Conservation (phyloP, 805 yeast species). For the Yamadazyma paraphyllophila region DNA sequence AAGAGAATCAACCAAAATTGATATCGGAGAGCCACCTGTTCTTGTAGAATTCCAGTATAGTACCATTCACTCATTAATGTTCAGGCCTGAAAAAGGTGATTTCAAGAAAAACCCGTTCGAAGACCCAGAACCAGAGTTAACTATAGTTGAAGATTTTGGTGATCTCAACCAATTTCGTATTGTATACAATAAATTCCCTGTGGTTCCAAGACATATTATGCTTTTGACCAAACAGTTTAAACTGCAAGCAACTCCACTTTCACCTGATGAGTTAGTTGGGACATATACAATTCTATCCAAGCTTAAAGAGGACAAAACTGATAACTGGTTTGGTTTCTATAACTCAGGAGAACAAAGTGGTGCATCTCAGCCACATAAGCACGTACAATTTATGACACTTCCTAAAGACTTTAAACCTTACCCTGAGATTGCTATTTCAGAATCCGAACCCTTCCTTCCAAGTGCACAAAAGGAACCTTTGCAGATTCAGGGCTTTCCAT, state of each 20-base stretch:
- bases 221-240: conserved; percentile 73
- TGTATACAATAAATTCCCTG: conserved; percentile 84
- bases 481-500: conserved; percentile 59
- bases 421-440: conserved; percentile 48
- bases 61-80: conserved; percentile 31
- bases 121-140: conserved; percentile 73
- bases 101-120: conserved; percentile 67
- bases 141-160: conserved; percentile 54
- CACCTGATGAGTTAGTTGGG: conserved; percentile 65
- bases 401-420: conserved; percentile 58
- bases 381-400: conserved; percentile 77
- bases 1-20: conserved; percentile 19
- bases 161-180: conserved; percentile 53
- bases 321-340: conserved; percentile 75
- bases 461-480: conserved; percentile 52
- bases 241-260: conserved; percentile 68
- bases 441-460: conserved; percentile 54
- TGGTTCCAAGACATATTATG: conserved; percentile 74
- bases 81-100: conserved; percentile 41
- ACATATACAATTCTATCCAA: conserved; percentile 53
- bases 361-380: conserved; percentile 94
- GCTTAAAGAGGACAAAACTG: conserved; percentile 41
- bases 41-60: conserved; percentile 27
- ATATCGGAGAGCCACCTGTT: conserved; percentile 9
- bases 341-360: conserved; percentile 89